Conservation (phyloP, 352 stramenopile genomes). For the Phytophthora sojae region DNA sequence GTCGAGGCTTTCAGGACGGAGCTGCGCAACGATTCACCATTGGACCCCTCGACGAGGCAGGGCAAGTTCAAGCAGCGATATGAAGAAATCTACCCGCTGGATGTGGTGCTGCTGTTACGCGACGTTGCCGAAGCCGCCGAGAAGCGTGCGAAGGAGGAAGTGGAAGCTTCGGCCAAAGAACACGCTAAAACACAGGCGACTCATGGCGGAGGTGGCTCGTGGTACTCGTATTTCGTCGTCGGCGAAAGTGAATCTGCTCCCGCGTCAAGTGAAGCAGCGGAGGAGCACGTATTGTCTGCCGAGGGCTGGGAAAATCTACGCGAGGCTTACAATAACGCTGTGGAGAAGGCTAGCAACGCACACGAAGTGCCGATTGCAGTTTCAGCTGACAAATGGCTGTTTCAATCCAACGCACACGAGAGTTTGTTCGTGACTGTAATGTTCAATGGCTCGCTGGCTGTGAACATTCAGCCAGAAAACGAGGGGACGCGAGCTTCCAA, state of each 20-base stretch:
- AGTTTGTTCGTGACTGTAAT: constrained; percentile 56
- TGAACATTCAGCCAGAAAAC: constrained; percentile 73
- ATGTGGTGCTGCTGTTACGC: constrained; percentile 71
- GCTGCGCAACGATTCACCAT: constrained; percentile 43
- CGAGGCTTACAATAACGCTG: constrained; percentile 76
- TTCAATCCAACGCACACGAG: constrained; percentile 48
- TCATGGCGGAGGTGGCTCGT: constrained; percentile 50
- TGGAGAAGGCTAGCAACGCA: constrained; percentile 53
- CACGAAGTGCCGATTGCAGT: constrained; percentile 63
- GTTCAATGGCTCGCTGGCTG: constrained; percentile 58
- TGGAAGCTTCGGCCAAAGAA: constrained; percentile 34
- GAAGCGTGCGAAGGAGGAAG: constrained; percentile 40
- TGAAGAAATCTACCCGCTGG: constrained; percentile 71
- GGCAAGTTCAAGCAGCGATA: constrained; percentile 54
- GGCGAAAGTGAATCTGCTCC: constrained; percentile 21
- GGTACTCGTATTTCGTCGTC: constrained; percentile 88
- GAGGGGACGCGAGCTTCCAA: constrained; percentile 65
- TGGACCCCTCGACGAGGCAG: constrained; percentile 55
- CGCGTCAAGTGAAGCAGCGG: constrained; percentile 20
- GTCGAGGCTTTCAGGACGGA: constrained; percentile 61
- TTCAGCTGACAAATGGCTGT: constrained; percentile 67
- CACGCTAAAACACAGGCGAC: constrained; percentile 26
- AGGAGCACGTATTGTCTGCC: constrained; percentile 60
- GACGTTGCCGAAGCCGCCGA: constrained; percentile 71
- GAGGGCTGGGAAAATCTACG: constrained; percentile 75